Conservation (phyloP, 2,329 filamentous ascomycete genomes). For the Samsoniella hepiali region DNA sequence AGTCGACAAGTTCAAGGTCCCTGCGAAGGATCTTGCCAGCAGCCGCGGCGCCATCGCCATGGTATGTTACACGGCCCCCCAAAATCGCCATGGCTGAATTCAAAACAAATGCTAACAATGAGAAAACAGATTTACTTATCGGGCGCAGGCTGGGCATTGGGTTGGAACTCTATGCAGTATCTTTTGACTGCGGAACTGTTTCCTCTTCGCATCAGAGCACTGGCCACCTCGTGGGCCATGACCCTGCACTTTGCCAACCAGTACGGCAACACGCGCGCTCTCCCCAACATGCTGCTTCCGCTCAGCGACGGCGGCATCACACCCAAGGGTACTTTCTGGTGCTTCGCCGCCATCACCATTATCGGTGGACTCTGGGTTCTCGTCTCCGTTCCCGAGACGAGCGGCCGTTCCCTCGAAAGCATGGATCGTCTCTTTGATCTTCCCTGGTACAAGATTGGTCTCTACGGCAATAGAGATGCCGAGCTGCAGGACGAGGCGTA, state of each 20-base stretch:
- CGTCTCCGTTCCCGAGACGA: constrained; percentile 70
- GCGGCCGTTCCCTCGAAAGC: constrained; percentile 61
- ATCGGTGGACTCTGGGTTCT: constrained; percentile 68
- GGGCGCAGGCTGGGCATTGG: constrained; percentile 66
- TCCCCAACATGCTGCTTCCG: constrained; percentile 68
- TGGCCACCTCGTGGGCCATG: constrained; percentile 71
- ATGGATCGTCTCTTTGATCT: constrained; percentile 71
- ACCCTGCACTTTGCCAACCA: constrained; percentile 76
- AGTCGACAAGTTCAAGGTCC: constrained; percentile 46
- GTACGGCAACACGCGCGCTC: constrained; percentile 72
- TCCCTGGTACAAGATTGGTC: constrained; percentile 72
- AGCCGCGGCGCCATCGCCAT: constrained; percentile 68
- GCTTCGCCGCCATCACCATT: constrained; percentile 66
- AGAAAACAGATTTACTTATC: constrained; percentile 57
- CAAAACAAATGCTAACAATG: not conserved
- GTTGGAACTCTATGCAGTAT: constrained; percentile 77
- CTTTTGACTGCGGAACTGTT: constrained; percentile 75
- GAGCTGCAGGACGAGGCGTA: constrained; percentile 42
- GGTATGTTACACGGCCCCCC: constrained; percentile 30
- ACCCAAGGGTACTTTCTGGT: constrained; percentile 71
- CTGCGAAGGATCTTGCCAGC: constrained; percentile 47
- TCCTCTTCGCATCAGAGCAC: constrained; percentile 67
- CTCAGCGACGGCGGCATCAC: constrained; percentile 44
- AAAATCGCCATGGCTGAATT: not conserved
- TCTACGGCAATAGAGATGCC: constrained; percentile 50